phyloP scores from a whole-genome alignment of 139 green algal species.

The Chlamydomonas sphaeroides region DNA sequence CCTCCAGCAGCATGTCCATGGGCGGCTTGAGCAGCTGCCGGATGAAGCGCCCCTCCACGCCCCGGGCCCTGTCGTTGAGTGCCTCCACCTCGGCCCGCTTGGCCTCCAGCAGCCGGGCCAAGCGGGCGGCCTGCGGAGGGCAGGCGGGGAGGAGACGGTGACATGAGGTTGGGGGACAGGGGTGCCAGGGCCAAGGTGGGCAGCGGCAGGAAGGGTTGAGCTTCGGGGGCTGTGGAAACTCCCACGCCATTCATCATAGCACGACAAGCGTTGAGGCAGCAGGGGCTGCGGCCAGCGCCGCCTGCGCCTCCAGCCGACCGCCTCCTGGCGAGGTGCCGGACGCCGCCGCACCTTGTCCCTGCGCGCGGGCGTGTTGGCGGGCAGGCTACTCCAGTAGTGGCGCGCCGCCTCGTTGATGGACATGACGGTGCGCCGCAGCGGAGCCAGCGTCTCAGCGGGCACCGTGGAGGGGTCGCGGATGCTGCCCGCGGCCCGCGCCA shows the following conservation, averaged over 20 bases:
- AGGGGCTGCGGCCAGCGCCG: too few species aligned
- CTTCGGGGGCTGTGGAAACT: too few species aligned
- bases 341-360: constrained; percentile 3
- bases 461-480: constrained; percentile 25
- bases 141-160: background rate
- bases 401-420: constrained; percentile 16
- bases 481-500: background rate
- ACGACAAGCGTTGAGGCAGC: too few species aligned
- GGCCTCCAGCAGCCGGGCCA: constrained; percentile 17
- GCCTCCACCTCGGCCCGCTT: constrained; percentile 31
- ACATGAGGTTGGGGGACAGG: background rate
- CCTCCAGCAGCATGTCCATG: constrained; percentile 25
- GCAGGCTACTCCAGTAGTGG: constrained; percentile 19
- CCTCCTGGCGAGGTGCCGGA: too few species aligned
- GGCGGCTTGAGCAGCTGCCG: constrained; percentile 36
- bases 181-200: background rate
- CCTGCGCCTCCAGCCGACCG: too few species aligned
- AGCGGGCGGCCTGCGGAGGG: background rate
- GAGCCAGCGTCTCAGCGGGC: constrained; percentile 3
- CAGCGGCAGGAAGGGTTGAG: too few species aligned
- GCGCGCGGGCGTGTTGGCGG: constrained; percentile 8
- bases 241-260: too few species aligned
- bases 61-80: constrained; percentile 10
- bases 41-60: constrained; percentile 23
- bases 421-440: constrained; percentile 33